Base-by-base conservation (phyloP, 2,329 filamentous ascomycete genomes). In the Colletotrichum plurivorum region DNA sequence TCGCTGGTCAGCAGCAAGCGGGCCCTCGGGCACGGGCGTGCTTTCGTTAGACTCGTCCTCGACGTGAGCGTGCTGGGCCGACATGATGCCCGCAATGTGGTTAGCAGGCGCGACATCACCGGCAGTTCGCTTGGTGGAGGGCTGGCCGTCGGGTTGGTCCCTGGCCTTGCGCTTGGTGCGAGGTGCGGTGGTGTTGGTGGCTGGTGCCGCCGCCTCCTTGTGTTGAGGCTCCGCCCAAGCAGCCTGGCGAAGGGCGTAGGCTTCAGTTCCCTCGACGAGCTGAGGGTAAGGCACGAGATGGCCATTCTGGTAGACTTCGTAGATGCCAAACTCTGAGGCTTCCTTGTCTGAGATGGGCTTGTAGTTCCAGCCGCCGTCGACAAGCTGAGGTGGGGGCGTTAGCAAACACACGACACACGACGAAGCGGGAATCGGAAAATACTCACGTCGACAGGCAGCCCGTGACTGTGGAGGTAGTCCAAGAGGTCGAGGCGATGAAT, bases 361-460 rank as follows among this genome's bases (percentile, higher is more conserved):
- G 74, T 82, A 85, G 72, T 81, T 76, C 73, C 83, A 85, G 55
- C 82, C 79, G 41, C 83, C 79, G 75, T 85, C 84, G 60, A 76
- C 75, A 39, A 83, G 73, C 82, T 84, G 41, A 66, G 61, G 60
- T 75, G 22, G 70, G 31, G n/a, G 63, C 48, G 71, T 68, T 71
- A 77, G 59, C 63, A 63, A 56, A 53, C 36, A 63, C 54, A 57
- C 59, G 69, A 64, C 63, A 71, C 70, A 46, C 39, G 22, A 39
- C 65, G 22, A 66, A 43, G 15, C 16, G 49, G 16, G 27, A 16
- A 56, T 54, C 18, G 8, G 25, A 60, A 62, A 25, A 58, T 63
- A 81, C 86, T 83, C 77, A 87, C 86, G 76, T 87, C 84, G 16
- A 83, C 76, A 1, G 86, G 84, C 16, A 87, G 78, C 15, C 78